Base-by-base conservation (phyloP, 1,284 basidiomycete species). In the Coniferiporia sulphurascens region DNA sequence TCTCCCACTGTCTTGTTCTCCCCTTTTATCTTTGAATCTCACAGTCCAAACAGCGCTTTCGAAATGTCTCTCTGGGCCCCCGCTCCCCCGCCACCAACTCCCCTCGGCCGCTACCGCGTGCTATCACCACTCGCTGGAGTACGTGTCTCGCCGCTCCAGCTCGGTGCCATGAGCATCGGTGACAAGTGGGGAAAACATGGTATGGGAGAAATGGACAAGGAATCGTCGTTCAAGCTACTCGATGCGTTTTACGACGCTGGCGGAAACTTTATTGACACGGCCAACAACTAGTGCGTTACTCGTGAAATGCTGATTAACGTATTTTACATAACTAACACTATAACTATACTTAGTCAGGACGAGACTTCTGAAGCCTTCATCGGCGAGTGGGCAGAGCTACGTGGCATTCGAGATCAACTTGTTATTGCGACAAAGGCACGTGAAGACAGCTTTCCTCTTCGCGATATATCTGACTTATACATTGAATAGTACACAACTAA, bases 351-450 rank as follows among this genome's bases (percentile, higher is more conserved):
- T n/a, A 73, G 73, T 63, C 76, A 78, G 55, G 69, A 76, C 54
- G 75, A 73, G 35, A 65, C 71, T 38, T 74, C 71, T 0, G 78
- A 80, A 60, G 56, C 65, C 50, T 73, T 77, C 65, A 70, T 80
- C 32, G 78, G 78, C 15, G 77, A 80, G 62, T 81, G 78, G 79
- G 72, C 73, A 58, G 72, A 76, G 60, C 59, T 66, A 7, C 72
- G 74, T 15, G 69, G 68, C 1, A 77, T 75, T 49, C 72, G 79
- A 17, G 77, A 81, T 63, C 73, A 78, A 59, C 70, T 81, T 22
- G 70, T 80, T n/a, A n/a, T n/a, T n/a, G n/a, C n/a, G n/a, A n/a
- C n/a, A n/a, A n/a, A n/a, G n/a, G n/a, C n/a, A n/a, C n/a, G n/a
- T n/a, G n/a, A n/a, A n/a, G n/a, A n/a, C n/a, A n/a, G n/a, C n/a